Base-by-base conservation (phyloP, 305 asterid genomes). In the Fraxinus greggii region DNA sequence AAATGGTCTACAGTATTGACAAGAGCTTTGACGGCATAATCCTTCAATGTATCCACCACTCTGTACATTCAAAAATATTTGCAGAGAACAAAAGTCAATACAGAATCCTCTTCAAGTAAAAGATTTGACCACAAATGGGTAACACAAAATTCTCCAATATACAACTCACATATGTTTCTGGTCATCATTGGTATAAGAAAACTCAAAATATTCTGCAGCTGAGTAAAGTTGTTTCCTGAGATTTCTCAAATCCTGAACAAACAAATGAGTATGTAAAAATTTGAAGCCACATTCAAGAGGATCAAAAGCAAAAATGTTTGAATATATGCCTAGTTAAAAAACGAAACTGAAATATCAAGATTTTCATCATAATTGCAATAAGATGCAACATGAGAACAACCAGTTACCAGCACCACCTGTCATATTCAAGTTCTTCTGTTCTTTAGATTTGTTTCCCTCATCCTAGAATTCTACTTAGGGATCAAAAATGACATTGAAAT, bases 11-110 rank as follows among this genome's bases (percentile, higher is more conserved):
- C 67, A 7, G 67, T 56, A 56, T 91, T 97, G 75, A 97, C 97
- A 85, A 97, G 92, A 75, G 99, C 99, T 88, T 93, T 91, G 83
- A 92, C 89, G 69, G 98, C 90, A 80, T 94, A 97, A 56, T 97
- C 98, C 89, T 93, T 94, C 90, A 94, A 87, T 1, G 97, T 89
- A 87, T 93, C 87, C 84, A 94, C 94, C 89, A 96, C 94, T 78
- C 98, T 94, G 65, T 54, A 56, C 29, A 56, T 19, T 56, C 67
- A 56, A 56, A 7, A 56, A 56, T 56, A 56, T 19, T 19, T 56
- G 1, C 67, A 56, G 9, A 56, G 67, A 56, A 56, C 28, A 6
- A 56, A 7, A 56, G 67, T 56, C 29, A 21, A 56, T 21, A 56
- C 28, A 56, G 13, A 56, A 56, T 21, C 67, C 67, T 21, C 67